Percentiles rank a stretch among this genome's conserved stretches.
Conservation (phyloP, 352 stramenopile genomes). For the Elongisporangium undulatum region DNA sequence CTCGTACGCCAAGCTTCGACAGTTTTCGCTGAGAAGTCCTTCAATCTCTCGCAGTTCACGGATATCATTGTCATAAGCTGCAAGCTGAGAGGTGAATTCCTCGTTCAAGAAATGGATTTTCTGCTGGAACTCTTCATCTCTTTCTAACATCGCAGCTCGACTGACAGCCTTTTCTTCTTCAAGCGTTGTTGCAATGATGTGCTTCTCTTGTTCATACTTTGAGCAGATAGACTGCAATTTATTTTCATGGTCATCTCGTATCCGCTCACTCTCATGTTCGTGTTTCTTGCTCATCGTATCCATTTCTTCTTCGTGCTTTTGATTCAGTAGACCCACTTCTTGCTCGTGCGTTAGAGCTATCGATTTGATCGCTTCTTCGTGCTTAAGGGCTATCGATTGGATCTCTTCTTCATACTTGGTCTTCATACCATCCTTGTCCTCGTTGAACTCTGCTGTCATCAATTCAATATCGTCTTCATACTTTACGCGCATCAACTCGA, state of each 20-base stretch:
- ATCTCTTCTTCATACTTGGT: conserved; percentile 6
- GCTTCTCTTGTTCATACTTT: background rate
- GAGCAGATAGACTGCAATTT: background rate
- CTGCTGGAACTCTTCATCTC: background rate
- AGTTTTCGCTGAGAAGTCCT: background rate
- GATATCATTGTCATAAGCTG: background rate
- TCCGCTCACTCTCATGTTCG: background rate
- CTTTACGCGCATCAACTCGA: background rate
- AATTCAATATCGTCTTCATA: conserved; percentile 6
- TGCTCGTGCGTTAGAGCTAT: background rate
- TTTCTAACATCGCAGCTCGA: background rate
- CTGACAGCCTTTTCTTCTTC: background rate
- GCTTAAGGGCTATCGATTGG: too few relatives aligned
- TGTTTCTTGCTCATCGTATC: background rate
- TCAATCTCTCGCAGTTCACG: background rate
- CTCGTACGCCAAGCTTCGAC: background rate
- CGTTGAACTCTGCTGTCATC: conserved; percentile 8
- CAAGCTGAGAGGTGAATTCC: background rate
- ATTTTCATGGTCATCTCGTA: background rate
- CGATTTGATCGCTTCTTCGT: background rate
- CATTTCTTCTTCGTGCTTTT: background rate
- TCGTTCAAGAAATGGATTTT: background rate
- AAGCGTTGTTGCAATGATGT: background rate
- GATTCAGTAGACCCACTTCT: background rate
- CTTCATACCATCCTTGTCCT: conserved; percentile 13